A percentile compares a stretch with the other conserved stretches of the same genome.
These are phyloP conservation scores for Starmerella cellae DNA, from an alignment of 805 yeast genomes.

Conservation along the genomic window DNA sequence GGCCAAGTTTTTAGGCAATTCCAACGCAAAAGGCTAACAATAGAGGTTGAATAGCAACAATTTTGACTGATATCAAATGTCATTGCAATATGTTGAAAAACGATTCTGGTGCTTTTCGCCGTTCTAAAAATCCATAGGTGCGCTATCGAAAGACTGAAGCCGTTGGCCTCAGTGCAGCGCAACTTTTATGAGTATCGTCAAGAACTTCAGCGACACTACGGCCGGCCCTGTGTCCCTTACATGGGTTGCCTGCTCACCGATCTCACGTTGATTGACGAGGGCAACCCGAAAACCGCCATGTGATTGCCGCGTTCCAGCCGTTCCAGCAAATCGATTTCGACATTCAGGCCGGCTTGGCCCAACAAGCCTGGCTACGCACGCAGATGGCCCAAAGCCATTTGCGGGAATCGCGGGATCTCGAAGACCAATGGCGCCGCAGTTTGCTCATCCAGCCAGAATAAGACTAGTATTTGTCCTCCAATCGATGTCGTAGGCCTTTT, in stretches of 20 bases:
- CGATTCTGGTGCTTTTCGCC: too few relatives aligned
- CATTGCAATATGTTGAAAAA: too few relatives aligned
- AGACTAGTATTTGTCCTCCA: background rate
- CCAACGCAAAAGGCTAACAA: too few relatives aligned
- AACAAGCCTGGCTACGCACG: slow-evolving; percentile 27
- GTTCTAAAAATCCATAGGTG: too few relatives aligned
- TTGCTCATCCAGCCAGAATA: slow-evolving; percentile 26
- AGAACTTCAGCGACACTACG: slow-evolving; percentile 19
- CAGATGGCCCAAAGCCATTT: slow-evolving; percentile 26
- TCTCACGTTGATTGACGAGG: slow-evolving; percentile 29
- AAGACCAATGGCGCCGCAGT: slow-evolving; percentile 29
- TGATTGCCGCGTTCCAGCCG: slow-evolving; percentile 27
- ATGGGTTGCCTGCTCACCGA: slow-evolving; percentile 29
- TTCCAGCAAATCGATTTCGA: slow-evolving; percentile 22
- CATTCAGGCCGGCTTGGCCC: slow-evolving; percentile 12
- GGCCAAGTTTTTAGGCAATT: too few relatives aligned
- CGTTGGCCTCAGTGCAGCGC: slow-evolving; percentile 26
- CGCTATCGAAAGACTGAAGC: slow-evolving; percentile 21
- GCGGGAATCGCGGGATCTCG: slow-evolving; percentile 22
- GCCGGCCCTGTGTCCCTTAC: slow-evolving; percentile 28
- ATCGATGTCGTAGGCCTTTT: too few relatives aligned
- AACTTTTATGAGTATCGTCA: slow-evolving; percentile 27
- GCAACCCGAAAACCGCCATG: slow-evolving; percentile 25
- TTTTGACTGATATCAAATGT: too few relatives aligned
- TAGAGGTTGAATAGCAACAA: too few relatives aligned